Base-by-base conservation (phyloP, 2,329 filamentous ascomycete species). In the Stagonosporopsis rhizophila region DNA sequence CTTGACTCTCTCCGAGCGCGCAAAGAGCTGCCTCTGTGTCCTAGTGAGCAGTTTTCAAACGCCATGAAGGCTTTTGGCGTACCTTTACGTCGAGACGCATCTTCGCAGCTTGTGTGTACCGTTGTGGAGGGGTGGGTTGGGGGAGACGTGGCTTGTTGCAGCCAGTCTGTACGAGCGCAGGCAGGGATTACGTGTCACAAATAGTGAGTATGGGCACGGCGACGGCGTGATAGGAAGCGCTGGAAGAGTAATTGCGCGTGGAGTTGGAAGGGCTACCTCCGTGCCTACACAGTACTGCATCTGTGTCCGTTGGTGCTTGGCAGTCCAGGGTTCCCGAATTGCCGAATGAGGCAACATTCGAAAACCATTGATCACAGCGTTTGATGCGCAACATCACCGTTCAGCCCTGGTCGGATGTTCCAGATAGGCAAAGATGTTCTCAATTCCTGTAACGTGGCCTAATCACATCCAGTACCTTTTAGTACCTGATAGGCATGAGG, bases 1-100 rank as follows among this genome's bases (percentile, higher is more conserved):
- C 65, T 98, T 98, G 67, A 98, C 94, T 81, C 94, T 89, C 85
- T 98, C 92, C 73, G 91, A 96, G 79, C 92, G 87, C 79, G 91
- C 90, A 81, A 92, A 91, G 70, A 92, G 86, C 80, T 92, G 89
- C 79, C 88, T 87, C 89, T 92, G 76, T 74, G 78, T 75, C 63
- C 62, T 61, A 45, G 62, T 83, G 70, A 82, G 80, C 72, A 34
- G 30, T 39, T 48, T 23, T 22, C 35, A 32, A 2, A 19, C 22
- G 9, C 14, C 12, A 6, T 35, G 25, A n/a, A 9, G 7, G 20
- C 14, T 17, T 30, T 32, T 4, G 39, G 28, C 65, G 45, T 71
- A 77, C 76, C 76, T 80, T 80, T n/a, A 80, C 77, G 68, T 80
- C 78, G 39, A 80, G 66, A 70, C 77, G 76, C 78, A 80, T 80